Percentiles rank a stretch among this genome's conserved stretches.
These are phyloP conservation scores for Penstemon barbatus DNA, from an alignment of 257 asterid genomes.

Conservation along the genomic window DNA sequence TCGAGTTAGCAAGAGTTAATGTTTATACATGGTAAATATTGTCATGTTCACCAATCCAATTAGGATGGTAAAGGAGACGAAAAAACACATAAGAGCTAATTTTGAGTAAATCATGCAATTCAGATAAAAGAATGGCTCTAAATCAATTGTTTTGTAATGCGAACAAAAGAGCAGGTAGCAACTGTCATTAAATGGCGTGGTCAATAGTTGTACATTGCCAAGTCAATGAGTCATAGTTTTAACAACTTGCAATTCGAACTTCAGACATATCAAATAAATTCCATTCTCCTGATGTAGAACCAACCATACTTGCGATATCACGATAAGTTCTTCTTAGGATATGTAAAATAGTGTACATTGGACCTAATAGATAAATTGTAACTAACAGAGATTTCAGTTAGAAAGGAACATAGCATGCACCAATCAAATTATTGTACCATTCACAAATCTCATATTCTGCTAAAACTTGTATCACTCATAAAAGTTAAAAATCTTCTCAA, in stretches of 20 bases:
- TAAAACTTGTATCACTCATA: background rate
- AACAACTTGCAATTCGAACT: background rate
- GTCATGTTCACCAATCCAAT: background rate
- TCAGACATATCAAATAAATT: slow-evolving; percentile 1
- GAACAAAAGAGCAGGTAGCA: slow-evolving; percentile 23
- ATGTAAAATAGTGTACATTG: background rate
- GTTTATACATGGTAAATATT: background rate
- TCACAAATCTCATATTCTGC: slow-evolving; percentile 3
- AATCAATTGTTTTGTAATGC: background rate
- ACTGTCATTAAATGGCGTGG: slow-evolving; percentile 4
- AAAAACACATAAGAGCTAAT: background rate
- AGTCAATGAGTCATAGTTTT: background rate
- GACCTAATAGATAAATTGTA: too few relatives aligned
- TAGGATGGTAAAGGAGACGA: background rate
- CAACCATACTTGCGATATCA: background rate
- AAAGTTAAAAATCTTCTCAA: slow-evolving; percentile 2
- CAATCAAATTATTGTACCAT: slow-evolving; percentile 20
- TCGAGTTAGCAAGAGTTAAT: slow-evolving; percentile 14
- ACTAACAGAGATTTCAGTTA: too few relatives aligned
- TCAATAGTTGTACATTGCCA: background rate
- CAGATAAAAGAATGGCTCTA: background rate
- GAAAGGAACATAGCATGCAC: slow-evolving; percentile 7
- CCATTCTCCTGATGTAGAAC: slow-evolving; percentile 9
- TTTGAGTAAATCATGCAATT: background rate
- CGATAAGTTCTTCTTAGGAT: background rate